A percentile compares a stretch with the other conserved stretches of the same genome.
Evolutionary conservation across 1,139 yeast genomes (phyloP).

Genomic region (Insectozyma bohioensis): DNA sequence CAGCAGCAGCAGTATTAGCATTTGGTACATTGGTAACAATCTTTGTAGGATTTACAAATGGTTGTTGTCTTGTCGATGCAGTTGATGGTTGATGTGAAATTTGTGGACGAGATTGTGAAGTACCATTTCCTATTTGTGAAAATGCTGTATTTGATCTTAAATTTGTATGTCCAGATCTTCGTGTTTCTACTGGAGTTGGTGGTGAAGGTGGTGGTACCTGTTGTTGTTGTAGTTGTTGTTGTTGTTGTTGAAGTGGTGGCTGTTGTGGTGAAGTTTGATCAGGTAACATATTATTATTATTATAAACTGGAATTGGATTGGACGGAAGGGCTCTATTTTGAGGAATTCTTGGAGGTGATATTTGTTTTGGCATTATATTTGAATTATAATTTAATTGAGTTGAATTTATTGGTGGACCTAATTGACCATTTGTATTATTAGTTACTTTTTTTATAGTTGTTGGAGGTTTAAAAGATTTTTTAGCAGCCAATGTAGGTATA

Average conservation of each 20-base stretch:
- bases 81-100: slow-evolving; percentile 10
- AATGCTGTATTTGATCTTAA: slow-evolving; percentile 15
- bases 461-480: slow-evolving; percentile 36
- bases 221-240: slow-evolving; percentile 1
- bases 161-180: slow-evolving; percentile 7
- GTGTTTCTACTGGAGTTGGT: slow-evolving; percentile 8
- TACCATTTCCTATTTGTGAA: slow-evolving; percentile 4
- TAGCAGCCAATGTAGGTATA: slow-evolving; percentile 27
- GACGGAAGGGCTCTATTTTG: too few relatives aligned
- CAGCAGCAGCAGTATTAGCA: slow-evolving; percentile 13
- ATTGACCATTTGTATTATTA: slow-evolving; percentile 3
- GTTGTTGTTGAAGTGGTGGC: slow-evolving; percentile 4
- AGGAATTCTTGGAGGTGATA: slow-evolving; percentile 7
- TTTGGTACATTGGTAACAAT: slow-evolving; percentile 1
- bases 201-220: slow-evolving; percentile 14
- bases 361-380: slow-evolving; percentile 9
- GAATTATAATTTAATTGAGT: slow-evolving; percentile 1
- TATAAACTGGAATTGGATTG: too few relatives aligned
- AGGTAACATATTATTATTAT: too few relatives aligned
- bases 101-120: slow-evolving; percentile 2
- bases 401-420: neutral
- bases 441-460: slow-evolving; percentile 33
- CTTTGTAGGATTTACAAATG: slow-evolving; percentile 7
- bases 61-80: slow-evolving; percentile 7
- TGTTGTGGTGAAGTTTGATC: slow-evolving; percentile 3